Evolutionary conservation across 2,329 filamentous ascomycete species (phyloP).

Genomic region (Xylariaceae sp.): DNA sequence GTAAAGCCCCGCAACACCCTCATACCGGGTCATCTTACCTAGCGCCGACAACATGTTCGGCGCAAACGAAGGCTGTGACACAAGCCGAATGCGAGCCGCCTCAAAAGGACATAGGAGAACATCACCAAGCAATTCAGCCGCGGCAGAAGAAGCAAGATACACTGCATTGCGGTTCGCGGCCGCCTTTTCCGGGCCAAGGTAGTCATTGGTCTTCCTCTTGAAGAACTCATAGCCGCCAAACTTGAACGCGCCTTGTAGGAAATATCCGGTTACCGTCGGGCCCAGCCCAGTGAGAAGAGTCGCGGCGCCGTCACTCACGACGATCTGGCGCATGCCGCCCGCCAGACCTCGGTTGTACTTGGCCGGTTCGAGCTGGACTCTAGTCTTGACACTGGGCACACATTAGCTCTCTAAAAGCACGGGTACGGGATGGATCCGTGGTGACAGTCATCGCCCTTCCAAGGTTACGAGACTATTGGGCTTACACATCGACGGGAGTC

Average conservation of each 20-base stretch:
- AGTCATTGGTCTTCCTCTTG: slow-evolving; percentile 29
- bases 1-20: slow-evolving; percentile 31
- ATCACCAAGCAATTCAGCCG: slow-evolving; percentile 31
- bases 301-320: slow-evolving; percentile 22
- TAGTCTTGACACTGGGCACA: slow-evolving; percentile 30
- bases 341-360: slow-evolving; percentile 30
- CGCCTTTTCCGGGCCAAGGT: slow-evolving; percentile 28
- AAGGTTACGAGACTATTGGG: slow-evolving; percentile 13
- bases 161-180: slow-evolving; percentile 28
- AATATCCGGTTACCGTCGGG: slow-evolving; percentile 32
- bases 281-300: slow-evolving; percentile 32
- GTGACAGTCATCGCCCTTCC: slow-evolving; percentile 2
- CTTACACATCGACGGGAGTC: slow-evolving; percentile 33
- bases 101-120: slow-evolving; percentile 33
- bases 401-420: slow-evolving; percentile 11
- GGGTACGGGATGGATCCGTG: slow-evolving; percentile 2
- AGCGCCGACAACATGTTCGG: slow-evolving; percentile 24
- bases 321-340: slow-evolving; percentile 29
- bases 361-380: slow-evolving; percentile 30
- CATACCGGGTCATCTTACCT: slow-evolving; percentile 26
- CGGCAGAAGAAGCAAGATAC: slow-evolving; percentile 30
- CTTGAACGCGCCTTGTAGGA: slow-evolving; percentile 34
- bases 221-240: slow-evolving; percentile 34
- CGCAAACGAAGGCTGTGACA: slow-evolving; percentile 31
- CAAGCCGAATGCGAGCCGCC: slow-evolving; percentile 31